phyloP scores from a whole-genome alignment of 2,329 filamentous ascomycete species.

The Cordyceps pruinosa region DNA sequence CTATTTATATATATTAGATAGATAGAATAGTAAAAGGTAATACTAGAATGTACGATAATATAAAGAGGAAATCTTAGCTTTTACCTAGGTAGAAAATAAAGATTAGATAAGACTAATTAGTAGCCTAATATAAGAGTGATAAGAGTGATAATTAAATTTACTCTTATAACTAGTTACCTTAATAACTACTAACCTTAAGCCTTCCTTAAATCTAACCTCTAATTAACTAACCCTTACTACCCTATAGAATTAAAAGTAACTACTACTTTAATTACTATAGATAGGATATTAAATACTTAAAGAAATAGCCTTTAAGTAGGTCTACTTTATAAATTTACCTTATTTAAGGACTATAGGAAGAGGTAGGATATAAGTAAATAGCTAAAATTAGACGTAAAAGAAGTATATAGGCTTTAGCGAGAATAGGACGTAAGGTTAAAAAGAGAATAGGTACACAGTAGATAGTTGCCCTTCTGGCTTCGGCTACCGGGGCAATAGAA shows the following conservation, averaged over 20 bases:
- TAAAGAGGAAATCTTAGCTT: conserved; percentile 5
- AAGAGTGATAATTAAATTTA: background rate
- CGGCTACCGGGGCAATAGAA: conserved; percentile 3
- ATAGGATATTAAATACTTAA: background rate
- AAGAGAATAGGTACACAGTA: background rate
- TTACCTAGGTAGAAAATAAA: conserved; percentile 4
- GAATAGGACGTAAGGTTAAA: conserved; percentile 2
- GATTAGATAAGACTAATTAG: conserved; percentile 1
- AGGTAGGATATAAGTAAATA: background rate
- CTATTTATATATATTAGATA: background rate
- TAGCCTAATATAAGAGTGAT: background rate
- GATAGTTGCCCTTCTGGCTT: conserved; percentile 6
- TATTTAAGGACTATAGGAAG: background rate
- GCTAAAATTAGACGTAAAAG: background rate
- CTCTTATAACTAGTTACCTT: background rate
- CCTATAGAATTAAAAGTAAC: background rate
- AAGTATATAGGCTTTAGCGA: conserved; percentile 1
- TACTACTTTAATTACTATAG: no score
- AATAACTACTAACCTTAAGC: background rate
- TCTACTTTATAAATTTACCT: conserved; percentile 1
- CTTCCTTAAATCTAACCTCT: background rate
- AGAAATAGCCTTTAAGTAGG: conserved; percentile 1
- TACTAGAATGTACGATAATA: background rate
- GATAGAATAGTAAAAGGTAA: background rate
- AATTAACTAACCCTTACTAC: background rate